Evolutionary conservation across 345 rosid genomes (phyloP).

Genomic region (Populus davidiana): DNA sequence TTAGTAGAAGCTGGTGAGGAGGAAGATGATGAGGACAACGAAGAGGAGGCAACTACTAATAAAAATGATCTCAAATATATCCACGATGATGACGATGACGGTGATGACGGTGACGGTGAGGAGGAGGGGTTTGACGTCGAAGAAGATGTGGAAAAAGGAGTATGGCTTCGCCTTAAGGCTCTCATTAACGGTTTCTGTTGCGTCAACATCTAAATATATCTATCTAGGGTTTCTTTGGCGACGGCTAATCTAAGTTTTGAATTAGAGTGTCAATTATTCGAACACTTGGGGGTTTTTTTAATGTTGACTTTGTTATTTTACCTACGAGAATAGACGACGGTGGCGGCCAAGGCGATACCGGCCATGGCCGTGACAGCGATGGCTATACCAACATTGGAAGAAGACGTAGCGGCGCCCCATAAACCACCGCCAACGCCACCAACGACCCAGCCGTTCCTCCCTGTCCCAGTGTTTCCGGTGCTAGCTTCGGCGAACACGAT

Average conservation of each 20-base stretch:
- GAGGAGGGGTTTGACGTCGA: conserved; percentile 36
- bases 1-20: conserved; percentile 46
- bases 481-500: conserved; percentile 44
- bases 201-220: conserved; percentile 32
- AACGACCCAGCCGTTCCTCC: conserved; percentile 9
- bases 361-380: conserved; percentile 72
- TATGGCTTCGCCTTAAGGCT: conserved; percentile 57
- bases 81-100: conserved; percentile 43
- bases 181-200: conserved; percentile 53
- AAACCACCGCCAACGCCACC: conserved; percentile 44
- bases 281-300: background rate
- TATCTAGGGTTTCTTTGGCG: background rate
- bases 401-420: conserved; percentile 34
- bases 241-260: background rate
- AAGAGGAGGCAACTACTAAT: conserved; percentile 50
- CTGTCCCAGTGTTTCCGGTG: conserved; percentile 32
- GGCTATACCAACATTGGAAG: conserved; percentile 55
- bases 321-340: conserved; percentile 64
- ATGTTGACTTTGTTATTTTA: conserved; percentile 14
- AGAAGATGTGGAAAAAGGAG: conserved; percentile 42
- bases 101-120: conserved; percentile 21
- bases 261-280: background rate
- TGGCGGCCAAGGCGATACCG: conserved; percentile 65
- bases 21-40: conserved; percentile 35
- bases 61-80: conserved; percentile 61